Evolutionary conservation across 2,329 filamentous ascomycete genomes (phyloP).

Genomic region (Venturia aucupariae): DNA sequence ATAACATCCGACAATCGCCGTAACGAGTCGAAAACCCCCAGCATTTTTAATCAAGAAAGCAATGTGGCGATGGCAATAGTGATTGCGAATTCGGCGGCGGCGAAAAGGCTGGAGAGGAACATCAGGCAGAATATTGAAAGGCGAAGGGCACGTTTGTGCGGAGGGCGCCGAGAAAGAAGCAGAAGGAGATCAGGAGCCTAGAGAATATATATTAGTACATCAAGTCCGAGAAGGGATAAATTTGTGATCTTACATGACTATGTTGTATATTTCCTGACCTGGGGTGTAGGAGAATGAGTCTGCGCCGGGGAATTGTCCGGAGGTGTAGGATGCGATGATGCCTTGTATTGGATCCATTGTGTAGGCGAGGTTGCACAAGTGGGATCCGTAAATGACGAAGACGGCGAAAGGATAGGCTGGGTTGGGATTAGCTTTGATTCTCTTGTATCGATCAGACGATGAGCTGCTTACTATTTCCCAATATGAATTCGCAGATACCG

Average conservation of each 20-base stretch:
- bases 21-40: slow-evolving; percentile 22
- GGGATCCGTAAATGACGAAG: slow-evolving; percentile 22
- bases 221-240: no score
- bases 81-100: slow-evolving; percentile 21
- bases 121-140: not conserved
- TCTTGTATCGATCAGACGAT: no score
- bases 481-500: slow-evolving; percentile 22
- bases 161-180: slow-evolving; percentile 20
- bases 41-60: slow-evolving; percentile 19
- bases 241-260: not conserved
- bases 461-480: slow-evolving; percentile 20
- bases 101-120: slow-evolving; percentile 19
- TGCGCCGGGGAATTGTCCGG: not conserved
- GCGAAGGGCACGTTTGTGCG: slow-evolving; percentile 21
- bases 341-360: slow-evolving; percentile 20
- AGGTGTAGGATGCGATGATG: slow-evolving; percentile 12
- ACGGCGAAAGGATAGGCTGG: slow-evolving; percentile 22
- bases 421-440: not conserved
- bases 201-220: not conserved
- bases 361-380: slow-evolving; percentile 22
- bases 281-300: not conserved
- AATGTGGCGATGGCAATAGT: slow-evolving; percentile 18
- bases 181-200: slow-evolving; percentile 21
- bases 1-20: slow-evolving; percentile 21
- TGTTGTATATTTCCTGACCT: not conserved